These are phyloP conservation scores for Coprinopsis strossmayeri DNA, from an alignment of 768 basidiomycete genomes.

Conservation along the genomic window DNA sequence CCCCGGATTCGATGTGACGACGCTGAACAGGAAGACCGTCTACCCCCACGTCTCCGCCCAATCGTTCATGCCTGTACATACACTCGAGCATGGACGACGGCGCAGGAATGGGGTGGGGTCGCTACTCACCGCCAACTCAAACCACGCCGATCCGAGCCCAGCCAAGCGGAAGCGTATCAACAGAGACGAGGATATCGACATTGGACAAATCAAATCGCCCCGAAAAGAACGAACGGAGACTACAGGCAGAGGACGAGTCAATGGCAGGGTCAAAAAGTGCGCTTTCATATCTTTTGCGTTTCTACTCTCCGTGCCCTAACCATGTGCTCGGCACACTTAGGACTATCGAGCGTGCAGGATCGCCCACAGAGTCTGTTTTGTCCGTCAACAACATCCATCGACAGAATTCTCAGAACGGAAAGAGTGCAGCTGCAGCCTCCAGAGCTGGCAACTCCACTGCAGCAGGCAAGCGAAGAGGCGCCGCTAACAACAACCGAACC, in stretches of 20 bases:
- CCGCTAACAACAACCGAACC: conserved; percentile 34
- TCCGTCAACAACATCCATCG: conserved; percentile 57
- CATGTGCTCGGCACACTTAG: conserved; percentile 1
- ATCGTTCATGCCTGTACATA: conserved; percentile 55
- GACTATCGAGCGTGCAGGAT: conserved; percentile 53
- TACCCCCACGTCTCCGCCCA: conserved; percentile 73
- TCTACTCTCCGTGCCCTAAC: conserved; percentile 4
- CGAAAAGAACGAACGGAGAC: conserved; percentile 49
- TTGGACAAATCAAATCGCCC: conserved; percentile 43
- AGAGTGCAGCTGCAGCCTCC: conserved; percentile 18
- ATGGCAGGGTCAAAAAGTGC: conserved; percentile 56
- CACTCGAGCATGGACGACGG: conserved; percentile 59
- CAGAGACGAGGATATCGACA: conserved; percentile 63
- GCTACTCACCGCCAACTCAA: conserved; percentile 33
- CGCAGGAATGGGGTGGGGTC: conserved; percentile 52
- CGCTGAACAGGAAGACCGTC: conserved; percentile 55
- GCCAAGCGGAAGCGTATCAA: conserved; percentile 54
- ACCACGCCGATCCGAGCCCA: conserved; percentile 54
- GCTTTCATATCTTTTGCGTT: conserved; percentile 15
- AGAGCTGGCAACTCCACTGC: conserved; percentile 20
- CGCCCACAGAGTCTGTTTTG: conserved; percentile 68
- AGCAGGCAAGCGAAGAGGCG: conserved; percentile 20
- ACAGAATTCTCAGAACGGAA: conserved; percentile 32
- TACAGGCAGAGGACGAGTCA: conserved; percentile 43
- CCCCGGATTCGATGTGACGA: conserved; percentile 54